phyloP scores from a whole-genome alignment of 192 early-diverging fungal species.

The Funneliformis mosseae region DNA sequence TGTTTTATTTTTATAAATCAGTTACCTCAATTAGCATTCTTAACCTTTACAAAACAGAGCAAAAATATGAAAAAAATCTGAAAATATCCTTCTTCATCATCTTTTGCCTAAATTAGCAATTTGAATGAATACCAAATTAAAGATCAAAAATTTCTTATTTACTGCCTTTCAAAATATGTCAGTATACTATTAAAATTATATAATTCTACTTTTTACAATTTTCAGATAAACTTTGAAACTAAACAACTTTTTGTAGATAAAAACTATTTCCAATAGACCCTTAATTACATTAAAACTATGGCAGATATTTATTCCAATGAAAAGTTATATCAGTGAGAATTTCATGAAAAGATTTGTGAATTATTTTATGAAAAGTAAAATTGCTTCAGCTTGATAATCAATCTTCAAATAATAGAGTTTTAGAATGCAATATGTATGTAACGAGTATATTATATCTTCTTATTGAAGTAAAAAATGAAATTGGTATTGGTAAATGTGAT shows the following conservation, averaged over 20 bases:
- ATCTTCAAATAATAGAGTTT: slow-evolving; percentile 14
- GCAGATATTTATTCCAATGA: not conserved
- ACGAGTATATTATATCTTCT: not conserved
- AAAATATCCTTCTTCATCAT: slow-evolving; percentile 1
- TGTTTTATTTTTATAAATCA: slow-evolving; percentile 10
- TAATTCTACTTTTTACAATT: not conserved
- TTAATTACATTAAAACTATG: not conserved
- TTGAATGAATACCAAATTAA: not conserved
- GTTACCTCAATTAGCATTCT: too few species aligned
- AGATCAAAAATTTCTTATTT: not conserved
- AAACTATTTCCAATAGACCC: slow-evolving; percentile 14
- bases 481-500: slow-evolving; percentile 1
- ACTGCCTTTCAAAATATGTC: not conserved
- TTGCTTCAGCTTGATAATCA: not conserved
- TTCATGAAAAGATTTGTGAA: slow-evolving; percentile 11
- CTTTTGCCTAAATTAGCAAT: not conserved
- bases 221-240: not conserved
- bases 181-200: not conserved
- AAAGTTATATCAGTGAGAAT: not conserved
- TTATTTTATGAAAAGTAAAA: slow-evolving; percentile 4
- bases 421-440: not conserved
- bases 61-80: slow-evolving; percentile 12
- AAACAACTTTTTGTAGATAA: not conserved
- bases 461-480: slow-evolving; percentile 26
- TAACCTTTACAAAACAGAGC: slow-evolving; percentile 6